Percentiles rank a stretch among this genome's conserved stretches.
These are phyloP conservation scores for Geotrichum fermentans DNA, from an alignment of 1,139 yeast species.

Conservation along the genomic window DNA sequence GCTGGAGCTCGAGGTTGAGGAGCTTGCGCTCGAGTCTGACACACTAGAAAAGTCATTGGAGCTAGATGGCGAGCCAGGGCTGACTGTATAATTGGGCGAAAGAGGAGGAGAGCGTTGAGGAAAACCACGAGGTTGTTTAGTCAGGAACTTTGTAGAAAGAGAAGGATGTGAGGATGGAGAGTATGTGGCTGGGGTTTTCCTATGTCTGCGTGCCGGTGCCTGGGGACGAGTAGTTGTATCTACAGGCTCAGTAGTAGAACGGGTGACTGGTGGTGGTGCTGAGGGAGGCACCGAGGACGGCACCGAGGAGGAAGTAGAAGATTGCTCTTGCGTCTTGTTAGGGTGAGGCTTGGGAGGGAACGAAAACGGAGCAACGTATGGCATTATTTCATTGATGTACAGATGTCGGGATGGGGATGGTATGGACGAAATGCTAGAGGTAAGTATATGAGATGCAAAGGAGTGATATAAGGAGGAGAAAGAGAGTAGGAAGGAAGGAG, in stretches of 20 bases:
- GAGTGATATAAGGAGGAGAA: not conserved
- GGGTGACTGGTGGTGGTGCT: too few species aligned
- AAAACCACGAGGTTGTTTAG: constrained; percentile 30
- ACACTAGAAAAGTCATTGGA: constrained; percentile 1
- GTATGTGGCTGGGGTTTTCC: not conserved
- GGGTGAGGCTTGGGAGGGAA: not conserved
- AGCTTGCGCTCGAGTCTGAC: not conserved
- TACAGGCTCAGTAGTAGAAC: too few species aligned
- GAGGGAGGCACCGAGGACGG: too few species aligned
- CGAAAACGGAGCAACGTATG: constrained; percentile 1
- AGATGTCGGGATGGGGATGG: too few species aligned
- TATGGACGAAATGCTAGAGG: not conserved
- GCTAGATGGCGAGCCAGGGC: constrained; percentile 1
- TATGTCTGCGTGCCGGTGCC: not conserved
- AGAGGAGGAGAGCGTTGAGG: constrained; percentile 33
- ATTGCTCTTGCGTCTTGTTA: not conserved
- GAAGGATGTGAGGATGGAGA: not conserved
- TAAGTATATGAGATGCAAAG: not conserved
- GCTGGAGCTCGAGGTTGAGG: constrained; percentile 1
- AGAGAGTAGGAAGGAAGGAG: not conserved
- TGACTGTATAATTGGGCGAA: constrained; percentile 24
- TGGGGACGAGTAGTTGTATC: not conserved
- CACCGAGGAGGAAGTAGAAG: not conserved
- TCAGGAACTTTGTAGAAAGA: not conserved
- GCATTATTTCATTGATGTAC: constrained; percentile 1